phyloP scores from a whole-genome alignment of 805 yeast genomes.

The Saturnispora besseyi region DNA sequence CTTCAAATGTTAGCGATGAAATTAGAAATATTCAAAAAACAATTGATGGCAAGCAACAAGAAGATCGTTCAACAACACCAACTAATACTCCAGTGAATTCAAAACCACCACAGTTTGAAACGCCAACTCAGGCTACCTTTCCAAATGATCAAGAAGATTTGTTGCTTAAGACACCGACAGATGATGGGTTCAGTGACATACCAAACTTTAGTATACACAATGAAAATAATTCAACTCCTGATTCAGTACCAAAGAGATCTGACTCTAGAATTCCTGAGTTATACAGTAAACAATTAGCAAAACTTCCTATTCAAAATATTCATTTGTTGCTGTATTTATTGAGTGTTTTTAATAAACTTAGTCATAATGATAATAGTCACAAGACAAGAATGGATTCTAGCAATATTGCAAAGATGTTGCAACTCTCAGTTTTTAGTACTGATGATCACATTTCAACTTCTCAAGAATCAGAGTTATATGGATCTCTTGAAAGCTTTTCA shows the following conservation, averaged over 20 bases:
- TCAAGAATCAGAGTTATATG: constrained; percentile 6
- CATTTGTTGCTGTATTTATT: constrained; percentile 26
- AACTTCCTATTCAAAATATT: constrained; percentile 24
- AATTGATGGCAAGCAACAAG: constrained; percentile 2
- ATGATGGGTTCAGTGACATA: neutral
- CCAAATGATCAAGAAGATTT: neutral
- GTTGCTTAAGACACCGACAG: constrained; percentile 6
- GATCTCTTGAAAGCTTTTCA: constrained; percentile 12
- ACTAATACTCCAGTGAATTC: constrained; percentile 4
- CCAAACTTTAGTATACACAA: neutral
- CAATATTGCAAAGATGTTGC: constrained; percentile 32
- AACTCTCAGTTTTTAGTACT: constrained; percentile 29
- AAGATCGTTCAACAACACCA: constrained; percentile 1
- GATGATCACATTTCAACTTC: constrained; percentile 17
- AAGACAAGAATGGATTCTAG: constrained; percentile 31
- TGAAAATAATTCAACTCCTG: neutral
- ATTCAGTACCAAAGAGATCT: neutral
- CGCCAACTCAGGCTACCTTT: neutral
- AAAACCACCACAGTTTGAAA: neutral
- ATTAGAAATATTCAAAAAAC: constrained; percentile 11
- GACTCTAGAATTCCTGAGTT: constrained; percentile 1
- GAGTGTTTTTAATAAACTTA: constrained; percentile 20
- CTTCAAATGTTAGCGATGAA: constrained; percentile 15
- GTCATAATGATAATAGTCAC: constrained; percentile 17
- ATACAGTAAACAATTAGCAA: neutral